Percentiles rank a stretch among this genome's conserved stretches.
These are phyloP conservation scores for Rhizopogon sp. DNA, from an alignment of 768 basidiomycete species.

Conservation along the genomic window DNA sequence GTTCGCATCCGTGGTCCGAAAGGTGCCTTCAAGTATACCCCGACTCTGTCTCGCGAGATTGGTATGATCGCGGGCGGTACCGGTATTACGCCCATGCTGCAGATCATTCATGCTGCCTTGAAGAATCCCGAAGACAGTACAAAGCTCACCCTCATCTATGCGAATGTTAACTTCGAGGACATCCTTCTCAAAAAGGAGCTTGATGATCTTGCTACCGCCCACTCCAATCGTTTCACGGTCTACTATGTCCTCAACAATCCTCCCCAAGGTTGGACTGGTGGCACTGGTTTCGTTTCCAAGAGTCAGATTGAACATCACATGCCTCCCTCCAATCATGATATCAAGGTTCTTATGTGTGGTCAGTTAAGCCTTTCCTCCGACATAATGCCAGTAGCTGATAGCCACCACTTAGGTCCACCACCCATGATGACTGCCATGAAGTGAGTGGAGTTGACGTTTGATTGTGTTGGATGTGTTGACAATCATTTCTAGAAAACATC, in stretches of 20 bases:
- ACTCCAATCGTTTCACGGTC: slow-evolving; percentile 69
- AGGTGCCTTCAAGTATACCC: slow-evolving; percentile 85
- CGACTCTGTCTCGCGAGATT: slow-evolving; percentile 67
- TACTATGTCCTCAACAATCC: slow-evolving; percentile 95
- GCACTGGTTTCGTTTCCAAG: slow-evolving; percentile 89
- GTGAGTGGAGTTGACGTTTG: slow-evolving; percentile 32
- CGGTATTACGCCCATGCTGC: slow-evolving; percentile 98
- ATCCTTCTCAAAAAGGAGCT: slow-evolving; percentile 89
- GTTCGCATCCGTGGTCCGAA: slow-evolving; percentile 94
- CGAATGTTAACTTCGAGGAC: slow-evolving; percentile 90
- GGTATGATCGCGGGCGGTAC: slow-evolving; percentile 99
- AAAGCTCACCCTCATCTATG: slow-evolving; percentile 85
- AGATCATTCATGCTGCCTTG: slow-evolving; percentile 92
- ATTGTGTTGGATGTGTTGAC: slow-evolving; percentile 1
- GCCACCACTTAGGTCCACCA: slow-evolving; percentile 47
- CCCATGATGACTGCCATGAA: slow-evolving; percentile 81
- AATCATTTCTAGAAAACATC: slow-evolving; percentile 61
- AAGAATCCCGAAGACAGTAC: slow-evolving; percentile 86
- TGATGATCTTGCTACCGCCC: slow-evolving; percentile 63
- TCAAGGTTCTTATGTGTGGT: slow-evolving; percentile 88
- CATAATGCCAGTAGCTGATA: not conserved
- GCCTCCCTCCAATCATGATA: slow-evolving; percentile 58
- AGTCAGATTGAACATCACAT: slow-evolving; percentile 84
- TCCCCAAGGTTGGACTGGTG: slow-evolving; percentile 80
- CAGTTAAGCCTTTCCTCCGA: slow-evolving; percentile 28